Conservation (phyloP, 139 green algal genomes). For the Pseudopediastrum boryanum region DNA sequence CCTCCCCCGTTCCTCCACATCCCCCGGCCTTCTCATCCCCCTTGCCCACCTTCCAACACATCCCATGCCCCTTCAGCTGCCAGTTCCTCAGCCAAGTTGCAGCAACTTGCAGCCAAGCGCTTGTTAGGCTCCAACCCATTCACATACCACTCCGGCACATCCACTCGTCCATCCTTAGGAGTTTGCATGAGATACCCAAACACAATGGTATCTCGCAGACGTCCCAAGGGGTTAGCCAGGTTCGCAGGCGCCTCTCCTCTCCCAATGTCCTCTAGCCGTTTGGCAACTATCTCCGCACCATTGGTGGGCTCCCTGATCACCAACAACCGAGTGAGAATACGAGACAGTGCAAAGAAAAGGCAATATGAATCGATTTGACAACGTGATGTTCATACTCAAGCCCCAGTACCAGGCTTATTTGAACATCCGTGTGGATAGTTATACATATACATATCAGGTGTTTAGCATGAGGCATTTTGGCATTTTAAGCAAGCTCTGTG, state of each 20-base stretch:
- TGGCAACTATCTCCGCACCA: constrained; percentile 53
- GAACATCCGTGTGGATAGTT: too few species aligned
- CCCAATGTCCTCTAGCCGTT: constrained; percentile 38
- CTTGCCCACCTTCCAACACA: constrained; percentile 1
- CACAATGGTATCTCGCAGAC: constrained; percentile 65
- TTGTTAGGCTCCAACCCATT: constrained; percentile 30
- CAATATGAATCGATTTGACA: too few species aligned
- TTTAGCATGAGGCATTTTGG: too few species aligned
- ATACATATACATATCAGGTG: too few species aligned
- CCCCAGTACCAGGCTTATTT: too few species aligned
- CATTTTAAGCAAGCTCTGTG: too few species aligned
- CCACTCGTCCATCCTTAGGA: constrained; percentile 28
- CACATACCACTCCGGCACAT: constrained; percentile 67
- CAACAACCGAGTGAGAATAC: not conserved
- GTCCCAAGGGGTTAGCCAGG: not conserved
- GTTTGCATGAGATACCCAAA: constrained; percentile 69
- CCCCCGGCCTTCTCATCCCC: too few species aligned
- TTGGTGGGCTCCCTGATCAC: constrained; percentile 50
- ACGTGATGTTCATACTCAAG: too few species aligned
- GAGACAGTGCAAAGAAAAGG: not conserved
- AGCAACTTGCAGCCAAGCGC: constrained; percentile 17
- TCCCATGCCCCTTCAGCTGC: not conserved
- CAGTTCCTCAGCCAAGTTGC: constrained; percentile 13
- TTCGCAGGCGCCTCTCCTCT: not conserved
- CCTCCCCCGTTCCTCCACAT: too few species aligned